phyloP scores from a whole-genome alignment of 352 stramenopile species.

The Globisporangium viniferum region DNA sequence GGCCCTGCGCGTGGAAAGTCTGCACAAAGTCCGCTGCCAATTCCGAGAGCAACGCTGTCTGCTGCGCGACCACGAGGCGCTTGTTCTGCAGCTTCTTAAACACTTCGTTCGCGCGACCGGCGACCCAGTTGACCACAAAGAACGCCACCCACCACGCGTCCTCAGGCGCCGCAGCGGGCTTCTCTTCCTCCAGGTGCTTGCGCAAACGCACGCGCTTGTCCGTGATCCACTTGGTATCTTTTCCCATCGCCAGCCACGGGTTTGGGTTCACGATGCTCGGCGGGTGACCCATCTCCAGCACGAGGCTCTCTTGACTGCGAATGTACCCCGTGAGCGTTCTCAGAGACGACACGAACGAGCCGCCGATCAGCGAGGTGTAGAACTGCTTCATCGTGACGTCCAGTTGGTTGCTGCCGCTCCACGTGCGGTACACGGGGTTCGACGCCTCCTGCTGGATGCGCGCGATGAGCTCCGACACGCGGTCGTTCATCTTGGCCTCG shows the following conservation, averaged over 20 bases:
- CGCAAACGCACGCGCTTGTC: constrained; percentile 49
- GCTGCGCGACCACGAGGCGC: constrained; percentile 15
- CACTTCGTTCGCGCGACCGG: constrained; percentile 30
- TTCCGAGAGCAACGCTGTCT: constrained; percentile 21
- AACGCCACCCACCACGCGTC: constrained; percentile 64
- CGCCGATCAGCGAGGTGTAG: constrained; percentile 38
- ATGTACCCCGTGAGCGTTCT: constrained; percentile 31
- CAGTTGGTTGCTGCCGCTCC: constrained; percentile 30
- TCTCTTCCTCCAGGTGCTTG: constrained; percentile 34
- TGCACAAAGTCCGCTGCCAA: constrained; percentile 27
- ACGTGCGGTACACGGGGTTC: constrained; percentile 28
- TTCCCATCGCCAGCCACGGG: constrained; percentile 30
- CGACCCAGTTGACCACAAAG: constrained; percentile 47
- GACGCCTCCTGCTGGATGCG: constrained; percentile 29
- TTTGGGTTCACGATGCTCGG: constrained; percentile 19
- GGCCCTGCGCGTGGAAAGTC: constrained; percentile 34
- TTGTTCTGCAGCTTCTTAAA: constrained; percentile 32
- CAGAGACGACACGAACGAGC: constrained; percentile 36
- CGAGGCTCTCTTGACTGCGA: constrained; percentile 27
- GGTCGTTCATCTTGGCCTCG: constrained; percentile 25
- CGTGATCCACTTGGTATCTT: constrained; percentile 48
- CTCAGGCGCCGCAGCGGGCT: constrained; percentile 21
- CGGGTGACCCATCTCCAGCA: constrained; percentile 26
- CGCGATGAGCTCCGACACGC: constrained; percentile 28
- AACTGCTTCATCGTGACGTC: constrained; percentile 38